phyloP scores from a whole-genome alignment of 2,329 filamentous ascomycete genomes.

The Zasmidium cellare region DNA sequence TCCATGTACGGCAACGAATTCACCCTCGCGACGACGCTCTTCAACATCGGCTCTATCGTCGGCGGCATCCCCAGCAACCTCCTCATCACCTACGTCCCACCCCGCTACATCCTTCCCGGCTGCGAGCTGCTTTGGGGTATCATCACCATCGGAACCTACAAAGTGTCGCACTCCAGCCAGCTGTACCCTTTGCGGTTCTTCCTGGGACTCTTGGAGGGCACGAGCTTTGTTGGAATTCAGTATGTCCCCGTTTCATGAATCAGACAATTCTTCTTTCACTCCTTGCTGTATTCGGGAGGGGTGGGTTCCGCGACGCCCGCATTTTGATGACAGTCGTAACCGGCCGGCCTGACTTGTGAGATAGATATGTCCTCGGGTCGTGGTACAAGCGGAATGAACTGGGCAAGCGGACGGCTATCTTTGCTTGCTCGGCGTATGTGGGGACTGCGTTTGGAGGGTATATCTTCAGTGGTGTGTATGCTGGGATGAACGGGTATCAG shows the following conservation, averaged over 20 bases:
- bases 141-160: slow-evolving; percentile 46
- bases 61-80: slow-evolving; percentile 32
- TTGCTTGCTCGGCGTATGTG: slow-evolving; percentile 50
- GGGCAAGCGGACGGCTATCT: slow-evolving; percentile 54
- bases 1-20: slow-evolving; percentile 55
- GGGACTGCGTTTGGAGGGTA: slow-evolving; percentile 54
- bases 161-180: slow-evolving; percentile 43
- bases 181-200: slow-evolving; percentile 53
- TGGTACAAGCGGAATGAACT: slow-evolving; percentile 55
- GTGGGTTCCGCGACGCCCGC: too few species aligned
- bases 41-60: slow-evolving; percentile 57
- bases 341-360: too few species aligned
- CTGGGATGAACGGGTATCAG: slow-evolving; percentile 45
- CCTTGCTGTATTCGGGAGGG: too few species aligned
- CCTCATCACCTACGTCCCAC: slow-evolving; percentile 51
- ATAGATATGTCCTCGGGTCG: slow-evolving; percentile 52
- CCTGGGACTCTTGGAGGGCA: slow-evolving; percentile 51
- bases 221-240: slow-evolving; percentile 55
- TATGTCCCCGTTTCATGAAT: too few species aligned
- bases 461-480: slow-evolving; percentile 55
- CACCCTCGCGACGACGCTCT: slow-evolving; percentile 58
- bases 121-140: slow-evolving; percentile 53
- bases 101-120: slow-evolving; percentile 50
- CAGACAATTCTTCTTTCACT: too few species aligned
- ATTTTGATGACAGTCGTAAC: too few species aligned